Evolutionary conservation across 2,329 filamentous ascomycete species (phyloP).

Genomic region (Hymenoscyphus linearis): DNA sequence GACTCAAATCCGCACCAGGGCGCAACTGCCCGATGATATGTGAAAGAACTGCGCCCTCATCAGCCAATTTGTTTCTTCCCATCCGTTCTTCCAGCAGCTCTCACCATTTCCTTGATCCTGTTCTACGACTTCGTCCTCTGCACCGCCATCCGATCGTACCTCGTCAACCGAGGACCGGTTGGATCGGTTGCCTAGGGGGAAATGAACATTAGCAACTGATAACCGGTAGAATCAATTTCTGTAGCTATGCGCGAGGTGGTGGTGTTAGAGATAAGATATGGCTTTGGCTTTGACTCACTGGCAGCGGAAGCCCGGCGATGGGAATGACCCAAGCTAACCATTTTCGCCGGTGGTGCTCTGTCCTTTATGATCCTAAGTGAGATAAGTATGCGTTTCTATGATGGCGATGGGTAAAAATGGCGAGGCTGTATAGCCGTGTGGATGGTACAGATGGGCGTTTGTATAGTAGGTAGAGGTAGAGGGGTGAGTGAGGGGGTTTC

Average conservation of each 20-base stretch:
- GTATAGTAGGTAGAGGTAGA: neutral
- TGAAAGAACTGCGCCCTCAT: slow-evolving; percentile 65
- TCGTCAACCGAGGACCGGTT: slow-evolving; percentile 35
- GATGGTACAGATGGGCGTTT: neutral
- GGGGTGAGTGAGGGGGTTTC: neutral
- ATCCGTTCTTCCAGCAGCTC: slow-evolving; percentile 29
- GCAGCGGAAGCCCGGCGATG: slow-evolving; percentile 42
- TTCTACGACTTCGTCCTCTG: slow-evolving; percentile 76
- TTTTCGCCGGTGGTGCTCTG: slow-evolving; percentile 9
- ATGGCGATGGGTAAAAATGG: neutral
- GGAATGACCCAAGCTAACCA: slow-evolving; percentile 38
- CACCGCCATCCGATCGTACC: slow-evolving; percentile 37
- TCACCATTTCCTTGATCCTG: slow-evolving; percentile 90
- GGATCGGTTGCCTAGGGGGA: slow-evolving; percentile 37
- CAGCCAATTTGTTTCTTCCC: slow-evolving; percentile 9
- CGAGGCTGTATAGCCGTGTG: slow-evolving; percentile 1
- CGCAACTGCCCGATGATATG: slow-evolving; percentile 97
- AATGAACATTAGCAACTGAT: neutral
- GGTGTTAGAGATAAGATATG: slow-evolving; percentile 1
- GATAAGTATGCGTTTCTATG: neutral
- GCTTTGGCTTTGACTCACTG: slow-evolving; percentile 31
- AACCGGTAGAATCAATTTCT: neutral
- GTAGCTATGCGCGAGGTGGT: neutral
- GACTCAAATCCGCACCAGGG: slow-evolving; percentile 88
- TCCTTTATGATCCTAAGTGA: neutral